phyloP scores from a whole-genome alignment of 768 basidiomycete genomes.

The Leccinum olivaceopallidum region DNA sequence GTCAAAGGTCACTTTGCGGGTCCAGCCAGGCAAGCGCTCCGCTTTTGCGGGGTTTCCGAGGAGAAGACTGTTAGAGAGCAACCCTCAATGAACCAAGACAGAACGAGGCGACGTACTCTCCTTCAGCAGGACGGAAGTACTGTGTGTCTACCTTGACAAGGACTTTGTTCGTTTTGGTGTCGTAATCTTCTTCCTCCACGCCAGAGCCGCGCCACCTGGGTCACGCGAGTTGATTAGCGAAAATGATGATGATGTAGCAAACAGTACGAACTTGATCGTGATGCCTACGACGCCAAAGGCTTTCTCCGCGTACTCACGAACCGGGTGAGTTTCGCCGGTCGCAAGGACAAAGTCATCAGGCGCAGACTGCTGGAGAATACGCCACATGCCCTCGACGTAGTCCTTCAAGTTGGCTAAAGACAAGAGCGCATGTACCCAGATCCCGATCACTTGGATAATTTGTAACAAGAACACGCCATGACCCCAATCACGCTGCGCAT shows the following conservation, averaged over 20 bases:
- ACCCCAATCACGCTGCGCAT: slow-evolving; percentile 97
- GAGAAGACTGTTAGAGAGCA: slow-evolving; percentile 54
- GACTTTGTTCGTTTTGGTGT: slow-evolving; percentile 64
- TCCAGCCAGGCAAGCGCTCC: slow-evolving; percentile 87
- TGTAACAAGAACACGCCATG: slow-evolving; percentile 59
- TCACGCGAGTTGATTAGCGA: slow-evolving; percentile 3
- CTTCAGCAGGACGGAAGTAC: slow-evolving; percentile 96
- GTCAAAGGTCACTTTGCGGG: slow-evolving; percentile 81
- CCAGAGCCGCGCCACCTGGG: slow-evolving; percentile 76
- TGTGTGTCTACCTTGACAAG: slow-evolving; percentile 83
- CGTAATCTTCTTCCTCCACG: slow-evolving; percentile 75
- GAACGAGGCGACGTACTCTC: slow-evolving; percentile 64
- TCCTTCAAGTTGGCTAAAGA: slow-evolving; percentile 58
- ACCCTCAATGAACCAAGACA: background rate
- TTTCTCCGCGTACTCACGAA: slow-evolving; percentile 91
- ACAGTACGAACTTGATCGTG: slow-evolving; percentile 54
- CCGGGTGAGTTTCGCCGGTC: slow-evolving; percentile 94
- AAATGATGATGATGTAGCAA: background rate
- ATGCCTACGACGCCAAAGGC: slow-evolving; percentile 74
- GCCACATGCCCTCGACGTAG: slow-evolving; percentile 98
- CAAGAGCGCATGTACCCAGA: slow-evolving; percentile 7
- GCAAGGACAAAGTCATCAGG: slow-evolving; percentile 94
- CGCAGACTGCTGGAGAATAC: slow-evolving; percentile 84
- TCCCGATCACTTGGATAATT: background rate
- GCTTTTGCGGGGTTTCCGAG: slow-evolving; percentile 91